Base-by-base conservation (phyloP, 192 early-diverging fungal genomes). In the Gigaspora rosea region DNA sequence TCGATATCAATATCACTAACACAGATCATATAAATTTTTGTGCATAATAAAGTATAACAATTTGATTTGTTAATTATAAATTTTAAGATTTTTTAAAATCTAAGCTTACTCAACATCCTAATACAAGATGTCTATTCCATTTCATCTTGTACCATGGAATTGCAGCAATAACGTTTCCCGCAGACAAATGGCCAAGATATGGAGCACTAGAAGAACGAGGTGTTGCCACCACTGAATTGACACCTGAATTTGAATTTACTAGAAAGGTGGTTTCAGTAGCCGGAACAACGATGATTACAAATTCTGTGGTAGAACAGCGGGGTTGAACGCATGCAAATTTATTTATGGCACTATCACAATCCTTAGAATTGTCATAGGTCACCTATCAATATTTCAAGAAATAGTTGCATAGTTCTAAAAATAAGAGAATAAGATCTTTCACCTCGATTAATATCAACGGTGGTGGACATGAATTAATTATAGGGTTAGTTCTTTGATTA, bases 341-440 rank as follows among this genome's bases (percentile, higher is more conserved):
- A 71, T 71, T 54, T 33, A 71, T 50, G 13, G 50, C 69, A 71
- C 56, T 71, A 56, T 71, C 69, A 71, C 69, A 15, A 56, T 71
- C 50, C 48, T n/a, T 9, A 63, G 69, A 71, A 33, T 71, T 71
- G 50, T 71, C 52, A 71, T 54, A 71, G 52, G 52, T 54, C 27
- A 47, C 69, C 69, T 71, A 71, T 54, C 49, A 56, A 56, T 54
- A 71, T 71, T 71, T 71, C 64, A 66, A 66, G 64, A 66, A 66
- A 27, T 66, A 66, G 64, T 66, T 66, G 64, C 64, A 66, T 46
- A 66, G 27, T 66, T 66, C 64, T 66, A 41, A 46, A 66, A 41
- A 46, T 66, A 66, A 66, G 64, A 41, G 36, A 66, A 66, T 66
- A 66, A 66, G 35, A 71, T 52, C 47, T 51, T n/a, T 70, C 18